Conservation (phyloP, 257 asterid genomes). For the Penstemon newberryi region DNA sequence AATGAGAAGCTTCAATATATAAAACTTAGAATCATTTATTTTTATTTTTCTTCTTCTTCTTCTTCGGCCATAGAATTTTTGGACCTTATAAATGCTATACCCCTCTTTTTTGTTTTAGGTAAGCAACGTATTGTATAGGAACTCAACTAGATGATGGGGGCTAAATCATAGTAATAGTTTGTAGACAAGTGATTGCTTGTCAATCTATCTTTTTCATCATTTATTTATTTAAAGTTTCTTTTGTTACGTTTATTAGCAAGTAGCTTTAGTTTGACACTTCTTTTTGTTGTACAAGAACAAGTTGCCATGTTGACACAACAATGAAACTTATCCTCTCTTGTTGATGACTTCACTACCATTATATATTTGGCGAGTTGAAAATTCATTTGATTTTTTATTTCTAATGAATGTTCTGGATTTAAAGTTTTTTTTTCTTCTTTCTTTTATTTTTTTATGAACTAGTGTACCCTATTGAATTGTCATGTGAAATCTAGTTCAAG, state of each 20-base stretch:
- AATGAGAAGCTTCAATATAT: constrained; percentile 40
- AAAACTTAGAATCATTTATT: constrained; percentile 1
- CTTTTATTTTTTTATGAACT: no score
- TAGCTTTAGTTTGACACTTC: no score
- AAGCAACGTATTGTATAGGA: constrained; percentile 1
- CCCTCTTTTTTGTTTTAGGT: not conserved
- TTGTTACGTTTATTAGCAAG: not conserved
- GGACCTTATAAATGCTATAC: constrained; percentile 17
- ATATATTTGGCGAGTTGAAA: no score
- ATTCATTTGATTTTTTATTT: no score
- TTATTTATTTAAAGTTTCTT: not conserved
- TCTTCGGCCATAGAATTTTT: constrained; percentile 24
- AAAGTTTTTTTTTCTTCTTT: no score
- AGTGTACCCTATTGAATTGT: no score
- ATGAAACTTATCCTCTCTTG: no score
- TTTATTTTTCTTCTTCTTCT: constrained; percentile 2
- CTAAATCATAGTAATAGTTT: constrained; percentile 18
- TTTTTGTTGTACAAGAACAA: no score
- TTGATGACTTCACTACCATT: no score
- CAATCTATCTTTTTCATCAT: not conserved
- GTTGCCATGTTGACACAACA: no score
- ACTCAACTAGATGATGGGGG: constrained; percentile 21
- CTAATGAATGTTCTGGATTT: no score
- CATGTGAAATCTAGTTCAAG: no score
- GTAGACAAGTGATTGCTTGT: constrained; percentile 19